These are phyloP conservation scores for Eimeria sp. DNA, from an alignment of 169 alveolate genomes.

Conservation along the genomic window DNA sequence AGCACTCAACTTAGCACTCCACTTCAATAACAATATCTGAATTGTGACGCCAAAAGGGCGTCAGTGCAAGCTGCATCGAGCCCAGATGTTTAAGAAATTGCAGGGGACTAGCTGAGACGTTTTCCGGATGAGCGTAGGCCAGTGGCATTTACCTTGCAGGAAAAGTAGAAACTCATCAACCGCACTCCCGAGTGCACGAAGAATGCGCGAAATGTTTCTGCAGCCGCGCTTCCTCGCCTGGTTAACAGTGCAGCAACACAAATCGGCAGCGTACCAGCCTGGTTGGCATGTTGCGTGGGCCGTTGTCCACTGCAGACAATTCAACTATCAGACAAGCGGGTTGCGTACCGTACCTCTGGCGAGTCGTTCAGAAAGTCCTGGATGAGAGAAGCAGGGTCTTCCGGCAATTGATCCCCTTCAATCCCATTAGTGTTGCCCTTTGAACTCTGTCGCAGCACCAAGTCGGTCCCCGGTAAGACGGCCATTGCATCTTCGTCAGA, in stretches of 20 bases:
- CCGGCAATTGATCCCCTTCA: not conserved
- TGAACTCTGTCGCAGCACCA: not conserved
- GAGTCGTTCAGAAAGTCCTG: constrained; percentile 72
- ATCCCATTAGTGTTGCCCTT: not conserved
- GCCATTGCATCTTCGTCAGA: not conserved
- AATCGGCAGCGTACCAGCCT: not conserved
- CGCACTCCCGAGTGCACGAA: constrained; percentile 42
- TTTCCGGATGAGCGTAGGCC: not conserved
- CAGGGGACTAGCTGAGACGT: no score
- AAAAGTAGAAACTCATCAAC: constrained; percentile 62
- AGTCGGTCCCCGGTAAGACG: not conserved
- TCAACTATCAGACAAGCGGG: not conserved
- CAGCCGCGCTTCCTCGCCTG: constrained; percentile 72
- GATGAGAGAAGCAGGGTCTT: constrained; percentile 11
- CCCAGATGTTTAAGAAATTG: no score
- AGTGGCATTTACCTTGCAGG: constrained; percentile 29
- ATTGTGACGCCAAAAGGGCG: not conserved
- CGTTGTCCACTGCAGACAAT: not conserved
- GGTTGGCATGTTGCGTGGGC: not conserved
- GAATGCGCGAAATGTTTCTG: constrained; percentile 10
- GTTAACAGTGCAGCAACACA: not conserved
- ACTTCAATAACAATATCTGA: not conserved
- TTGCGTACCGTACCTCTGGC: not conserved
- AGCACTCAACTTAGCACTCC: no score
- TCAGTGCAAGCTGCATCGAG: not conserved